Evolutionary conservation across 1,284 basidiomycete genomes (phyloP).

Genomic region (Rhodotorula sp.): DNA sequence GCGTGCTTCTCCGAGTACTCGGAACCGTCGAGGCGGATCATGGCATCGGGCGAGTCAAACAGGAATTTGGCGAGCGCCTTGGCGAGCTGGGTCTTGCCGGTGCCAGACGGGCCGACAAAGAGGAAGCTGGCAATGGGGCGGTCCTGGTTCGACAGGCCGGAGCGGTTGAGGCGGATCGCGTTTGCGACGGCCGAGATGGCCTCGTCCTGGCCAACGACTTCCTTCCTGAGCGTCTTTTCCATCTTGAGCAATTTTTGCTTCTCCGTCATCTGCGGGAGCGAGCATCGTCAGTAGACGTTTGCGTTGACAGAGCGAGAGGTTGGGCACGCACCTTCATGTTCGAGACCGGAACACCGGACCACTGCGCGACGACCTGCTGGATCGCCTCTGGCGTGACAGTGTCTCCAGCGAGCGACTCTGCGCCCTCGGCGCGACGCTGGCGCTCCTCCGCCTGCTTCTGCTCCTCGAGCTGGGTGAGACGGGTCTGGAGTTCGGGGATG

Average conservation of each 20-base stretch:
- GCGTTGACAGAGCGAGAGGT: constrained; percentile 45
- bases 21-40: constrained; percentile 59
- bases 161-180: constrained; percentile 59
- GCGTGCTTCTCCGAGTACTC: constrained; percentile 58
- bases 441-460: constrained; percentile 54
- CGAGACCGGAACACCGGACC: constrained; percentile 54
- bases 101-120: constrained; percentile 53
- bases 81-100: constrained; percentile 57
- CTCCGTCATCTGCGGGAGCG: constrained; percentile 38
- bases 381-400: constrained; percentile 56
- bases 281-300: not conserved
- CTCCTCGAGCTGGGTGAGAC: constrained; percentile 59
- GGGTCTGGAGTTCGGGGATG: constrained; percentile 82
- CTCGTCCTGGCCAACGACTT: constrained; percentile 59
- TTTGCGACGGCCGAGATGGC: constrained; percentile 59
- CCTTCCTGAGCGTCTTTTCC: constrained; percentile 53
- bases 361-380: constrained; percentile 58
- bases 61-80: constrained; percentile 55
- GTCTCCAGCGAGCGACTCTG: constrained; percentile 46
- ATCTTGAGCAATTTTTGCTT: constrained; percentile 55
- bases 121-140: constrained; percentile 59
- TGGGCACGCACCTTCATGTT: constrained; percentile 45
- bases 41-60: constrained; percentile 58
- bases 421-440: constrained; percentile 48
- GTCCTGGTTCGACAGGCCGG: constrained; percentile 58